A percentile compares a stretch with the other conserved stretches of the same genome.
Conservation (phyloP, 208 protist species). For the Zelonia costaricensis region DNA sequence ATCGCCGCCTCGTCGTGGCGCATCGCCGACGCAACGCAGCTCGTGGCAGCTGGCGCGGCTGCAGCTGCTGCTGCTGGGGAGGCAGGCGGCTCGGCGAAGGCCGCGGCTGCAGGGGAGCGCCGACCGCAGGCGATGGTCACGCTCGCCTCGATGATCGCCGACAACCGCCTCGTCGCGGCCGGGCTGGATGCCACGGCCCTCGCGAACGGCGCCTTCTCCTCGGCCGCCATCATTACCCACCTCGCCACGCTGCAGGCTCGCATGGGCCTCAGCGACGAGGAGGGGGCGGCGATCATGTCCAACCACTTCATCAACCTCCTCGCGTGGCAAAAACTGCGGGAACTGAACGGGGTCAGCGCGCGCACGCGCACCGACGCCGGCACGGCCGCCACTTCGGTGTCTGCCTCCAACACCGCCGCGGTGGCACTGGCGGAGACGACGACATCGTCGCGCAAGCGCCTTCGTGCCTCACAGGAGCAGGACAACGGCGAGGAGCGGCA, state of each 20-base stretch:
- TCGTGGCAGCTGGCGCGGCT: conserved; percentile 20
- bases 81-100: not conserved
- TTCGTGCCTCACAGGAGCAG: not conserved
- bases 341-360: conserved; percentile 56
- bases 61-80: not conserved
- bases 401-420: not conserved
- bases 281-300: conserved; percentile 68
- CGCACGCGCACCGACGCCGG: not conserved
- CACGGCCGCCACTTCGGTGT: no score
- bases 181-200: conserved; percentile 59
- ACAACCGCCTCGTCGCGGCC: conserved; percentile 56
- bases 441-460: conserved; percentile 14
- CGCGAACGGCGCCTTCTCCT: conserved; percentile 58
- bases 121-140: conserved; percentile 29
- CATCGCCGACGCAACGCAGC: conserved; percentile 53
- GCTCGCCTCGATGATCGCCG: conserved; percentile 64
- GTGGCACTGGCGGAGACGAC: no score
- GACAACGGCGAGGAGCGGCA: not conserved
- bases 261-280: conserved; percentile 44
- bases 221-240: conserved; percentile 58
- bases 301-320: conserved; percentile 91
- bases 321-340: conserved; percentile 71
- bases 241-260: conserved; percentile 42
- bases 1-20: conserved; percentile 72
- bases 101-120: conserved; percentile 2